These are phyloP conservation scores for Thermothelomyces thermophilus DNA, from an alignment of 2,329 filamentous ascomycete species.

Conservation along the genomic window DNA sequence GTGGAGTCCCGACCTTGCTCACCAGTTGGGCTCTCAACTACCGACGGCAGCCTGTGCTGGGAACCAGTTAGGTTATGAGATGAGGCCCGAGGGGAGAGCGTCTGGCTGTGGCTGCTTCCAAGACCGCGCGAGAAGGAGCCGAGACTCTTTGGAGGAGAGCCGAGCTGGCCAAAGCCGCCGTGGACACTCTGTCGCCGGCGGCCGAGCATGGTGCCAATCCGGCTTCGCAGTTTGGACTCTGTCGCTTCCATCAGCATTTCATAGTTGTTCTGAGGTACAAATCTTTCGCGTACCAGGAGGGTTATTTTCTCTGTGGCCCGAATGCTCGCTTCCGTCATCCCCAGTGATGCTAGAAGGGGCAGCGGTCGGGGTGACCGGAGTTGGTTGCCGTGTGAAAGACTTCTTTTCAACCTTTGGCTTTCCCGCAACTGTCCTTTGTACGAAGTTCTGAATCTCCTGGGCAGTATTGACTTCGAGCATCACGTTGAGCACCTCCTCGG, in stretches of 20 bases:
- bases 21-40: constrained; percentile 50
- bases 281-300: constrained; percentile 27
- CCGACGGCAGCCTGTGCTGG: constrained; percentile 46
- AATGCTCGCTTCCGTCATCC: constrained; percentile 42
- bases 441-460: constrained; percentile 76
- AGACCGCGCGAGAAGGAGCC: constrained; percentile 54
- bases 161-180: constrained; percentile 50
- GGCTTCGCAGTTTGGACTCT: constrained; percentile 54
- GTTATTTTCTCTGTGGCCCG: constrained; percentile 33
- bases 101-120: constrained; percentile 56
- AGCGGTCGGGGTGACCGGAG: constrained; percentile 28
- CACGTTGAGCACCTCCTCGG: constrained; percentile 73
- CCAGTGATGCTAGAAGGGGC: constrained; percentile 31
- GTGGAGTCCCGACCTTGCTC: constrained; percentile 24
- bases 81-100: constrained; percentile 52
- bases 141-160: constrained; percentile 46
- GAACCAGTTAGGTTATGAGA: constrained; percentile 53
- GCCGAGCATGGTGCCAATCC: constrained; percentile 64
- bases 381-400: constrained; percentile 37
- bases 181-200: constrained; percentile 61
- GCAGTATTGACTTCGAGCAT: constrained; percentile 81
- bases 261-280: constrained; percentile 1
- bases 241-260: constrained; percentile 8
- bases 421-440: constrained; percentile 38
- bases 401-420: constrained; percentile 38